Base-by-base conservation (phyloP, 768 basidiomycete genomes). In the Tricholoma terreum region DNA sequence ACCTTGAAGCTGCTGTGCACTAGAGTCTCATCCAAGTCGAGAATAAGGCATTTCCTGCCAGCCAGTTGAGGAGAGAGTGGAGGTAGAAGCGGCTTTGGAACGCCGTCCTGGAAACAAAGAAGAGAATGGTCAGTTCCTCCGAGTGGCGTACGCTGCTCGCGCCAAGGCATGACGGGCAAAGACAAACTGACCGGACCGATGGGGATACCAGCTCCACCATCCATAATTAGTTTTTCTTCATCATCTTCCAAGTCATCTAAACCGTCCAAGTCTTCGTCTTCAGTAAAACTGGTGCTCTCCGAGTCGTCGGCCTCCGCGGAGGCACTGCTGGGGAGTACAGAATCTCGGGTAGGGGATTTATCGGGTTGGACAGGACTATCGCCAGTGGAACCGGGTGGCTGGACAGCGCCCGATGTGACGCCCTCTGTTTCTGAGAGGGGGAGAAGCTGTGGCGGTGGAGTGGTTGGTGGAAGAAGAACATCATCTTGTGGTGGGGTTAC, bases 1-100 rank as follows among this genome's bases (percentile, higher is more conserved):
- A 96, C 96, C 85, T 98, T 99, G 84, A 99, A 98, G 71, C 92
- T 95, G 68, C 91, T 94, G 74, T 98, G 96, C 19, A 98, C 87
- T 17, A 99, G 79, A 2, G 97, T 99, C 74, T 99, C 96, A 64
- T 99, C 96, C 38, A 99, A 80, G 75, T 99, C 97, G 22, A 99
- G 82, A 42, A 98, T 94, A 10, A 98, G 82, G 66, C 97, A 98
- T 75, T 99, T 99, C 56, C 94, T 79, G 30, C 96, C 96, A 31
- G 75, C 81, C 64, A 96, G 90, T 15, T 89, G 85, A 10, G 87
- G 84, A 3, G 84, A 76, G 59, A 98, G 78, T 22, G 92, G 90
- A 12, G 93, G 94, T 6, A 99, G 72, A n/a, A 99, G 77, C 4
- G 96, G 96, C 58, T 84, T 81, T 11, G 93, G 92, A 19, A 81